Evolutionary conservation across 2,329 filamentous ascomycete species (phyloP).

Genomic region (Diaporthe ampelina): DNA sequence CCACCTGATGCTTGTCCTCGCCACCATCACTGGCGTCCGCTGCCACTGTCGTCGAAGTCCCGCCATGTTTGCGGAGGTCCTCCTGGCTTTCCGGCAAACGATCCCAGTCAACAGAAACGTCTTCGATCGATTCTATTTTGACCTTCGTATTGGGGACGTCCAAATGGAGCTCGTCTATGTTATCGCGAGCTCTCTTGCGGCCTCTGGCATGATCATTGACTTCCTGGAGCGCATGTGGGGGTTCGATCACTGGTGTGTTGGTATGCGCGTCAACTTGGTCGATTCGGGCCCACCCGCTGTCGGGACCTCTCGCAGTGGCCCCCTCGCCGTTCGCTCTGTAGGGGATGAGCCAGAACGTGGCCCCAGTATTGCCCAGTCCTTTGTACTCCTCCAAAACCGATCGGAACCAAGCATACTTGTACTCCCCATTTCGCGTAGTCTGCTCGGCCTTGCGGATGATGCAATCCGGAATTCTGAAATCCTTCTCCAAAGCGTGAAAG

Average conservation of each 20-base stretch:
- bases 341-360: not conserved
- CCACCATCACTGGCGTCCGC: no score
- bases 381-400: not conserved
- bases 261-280: not conserved
- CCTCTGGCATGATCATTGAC: no score
- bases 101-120: not conserved
- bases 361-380: rapidly evolving
- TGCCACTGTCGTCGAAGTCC: not conserved
- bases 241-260: not conserved
- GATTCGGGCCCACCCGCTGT: not conserved
- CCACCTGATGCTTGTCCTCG: no score
- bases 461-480: not conserved
- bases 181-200: not conserved
- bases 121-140: not conserved
- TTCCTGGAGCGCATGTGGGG: no score
- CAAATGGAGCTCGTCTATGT: not conserved
- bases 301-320: not conserved
- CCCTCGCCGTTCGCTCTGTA: not conserved
- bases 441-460: not conserved
- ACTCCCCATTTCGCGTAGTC: rapidly evolving
- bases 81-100: no score
- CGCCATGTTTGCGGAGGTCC: not conserved
- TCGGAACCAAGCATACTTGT: not conserved
- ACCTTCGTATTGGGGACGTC: no score
- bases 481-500: not conserved